Evolutionary conservation across 345 rosid species (phyloP).

Genomic region (Citrus hindsii): DNA sequence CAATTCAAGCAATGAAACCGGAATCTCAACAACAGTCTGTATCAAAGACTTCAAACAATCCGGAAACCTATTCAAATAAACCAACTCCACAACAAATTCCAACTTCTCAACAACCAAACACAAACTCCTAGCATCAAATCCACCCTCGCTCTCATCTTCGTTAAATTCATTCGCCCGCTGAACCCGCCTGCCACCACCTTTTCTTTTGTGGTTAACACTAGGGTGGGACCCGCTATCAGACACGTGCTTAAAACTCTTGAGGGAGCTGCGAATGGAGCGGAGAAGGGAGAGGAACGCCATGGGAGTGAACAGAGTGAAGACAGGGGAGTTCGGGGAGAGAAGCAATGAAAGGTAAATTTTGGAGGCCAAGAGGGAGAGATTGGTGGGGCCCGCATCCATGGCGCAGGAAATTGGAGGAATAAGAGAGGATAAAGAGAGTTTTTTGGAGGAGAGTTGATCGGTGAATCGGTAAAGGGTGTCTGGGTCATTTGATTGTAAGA

Average conservation of each 20-base stretch:
- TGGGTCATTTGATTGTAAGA: constrained; percentile 44
- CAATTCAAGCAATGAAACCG: constrained; percentile 37
- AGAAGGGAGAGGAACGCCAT: constrained; percentile 68
- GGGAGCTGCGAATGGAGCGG: constrained; percentile 61
- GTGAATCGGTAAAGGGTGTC: constrained; percentile 45
- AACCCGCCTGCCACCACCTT: constrained; percentile 10
- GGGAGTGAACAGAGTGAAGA: constrained; percentile 76
- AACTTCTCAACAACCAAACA: constrained; percentile 46
- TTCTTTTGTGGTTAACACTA: constrained; percentile 5
- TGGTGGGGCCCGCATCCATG: constrained; percentile 53
- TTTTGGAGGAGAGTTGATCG: constrained; percentile 42
- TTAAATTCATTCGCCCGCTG: constrained; percentile 21
- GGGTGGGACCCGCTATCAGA: background rate
- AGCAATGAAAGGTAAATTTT: constrained; percentile 58
- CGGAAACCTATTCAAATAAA: constrained; percentile 78
- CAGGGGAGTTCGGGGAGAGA: constrained; percentile 63
- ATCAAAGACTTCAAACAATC: constrained; percentile 74
- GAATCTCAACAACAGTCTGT: constrained; percentile 66
- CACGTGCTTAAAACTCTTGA: constrained; percentile 34
- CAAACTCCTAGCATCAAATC: constrained; percentile 37
- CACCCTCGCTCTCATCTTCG: constrained; percentile 22
- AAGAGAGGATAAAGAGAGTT: constrained; percentile 43
- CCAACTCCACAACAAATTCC: constrained; percentile 50
- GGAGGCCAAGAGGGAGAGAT: constrained; percentile 51
- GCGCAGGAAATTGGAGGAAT: constrained; percentile 46